Evolutionary conservation across 2,329 filamentous ascomycete genomes (phyloP).

Genomic region (Fusarium praegraminearum): DNA sequence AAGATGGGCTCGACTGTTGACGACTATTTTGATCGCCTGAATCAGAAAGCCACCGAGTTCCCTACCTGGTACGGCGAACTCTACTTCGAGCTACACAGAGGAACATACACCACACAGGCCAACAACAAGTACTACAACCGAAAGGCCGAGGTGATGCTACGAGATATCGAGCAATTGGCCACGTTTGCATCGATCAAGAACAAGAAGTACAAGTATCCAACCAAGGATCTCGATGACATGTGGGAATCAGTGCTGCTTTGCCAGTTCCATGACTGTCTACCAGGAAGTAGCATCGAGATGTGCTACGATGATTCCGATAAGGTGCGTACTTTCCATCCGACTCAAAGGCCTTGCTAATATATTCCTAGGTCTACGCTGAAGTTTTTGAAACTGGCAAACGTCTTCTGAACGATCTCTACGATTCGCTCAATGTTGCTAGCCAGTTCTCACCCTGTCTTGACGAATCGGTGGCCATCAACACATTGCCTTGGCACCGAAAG

Average conservation of each 20-base stretch:
- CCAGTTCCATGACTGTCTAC: constrained; percentile 97
- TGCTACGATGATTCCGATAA: constrained; percentile 96
- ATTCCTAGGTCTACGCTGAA: constrained; percentile 76
- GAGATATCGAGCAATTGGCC: constrained; percentile 88
- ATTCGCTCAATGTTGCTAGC: constrained; percentile 72
- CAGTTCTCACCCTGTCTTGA: constrained; percentile 55
- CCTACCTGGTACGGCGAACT: constrained; percentile 98
- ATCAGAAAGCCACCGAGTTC: constrained; percentile 81
- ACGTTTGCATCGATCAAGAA: constrained; percentile 84
- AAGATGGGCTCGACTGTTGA: constrained; percentile 92
- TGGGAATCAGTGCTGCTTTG: constrained; percentile 94
- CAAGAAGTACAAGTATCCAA: constrained; percentile 86
- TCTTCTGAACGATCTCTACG: constrained; percentile 76
- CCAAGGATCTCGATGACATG: constrained; percentile 92
- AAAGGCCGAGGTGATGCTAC: constrained; percentile 83
- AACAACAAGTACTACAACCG: constrained; percentile 98
- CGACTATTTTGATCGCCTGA: constrained; percentile 89
- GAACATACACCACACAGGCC: constrained; percentile 96
- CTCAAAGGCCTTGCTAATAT: constrained; percentile 9
- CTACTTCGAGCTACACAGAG: constrained; percentile 97
- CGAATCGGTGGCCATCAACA: constrained; percentile 78
- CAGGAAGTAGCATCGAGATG: constrained; percentile 96
- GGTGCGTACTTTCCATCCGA: constrained; percentile 54
- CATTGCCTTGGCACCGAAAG: constrained; percentile 84
- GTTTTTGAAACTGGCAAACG: constrained; percentile 82